These are phyloP conservation scores for Blastocladiella britannica DNA, from an alignment of 192 early-diverging fungal genomes.

Conservation along the genomic window DNA sequence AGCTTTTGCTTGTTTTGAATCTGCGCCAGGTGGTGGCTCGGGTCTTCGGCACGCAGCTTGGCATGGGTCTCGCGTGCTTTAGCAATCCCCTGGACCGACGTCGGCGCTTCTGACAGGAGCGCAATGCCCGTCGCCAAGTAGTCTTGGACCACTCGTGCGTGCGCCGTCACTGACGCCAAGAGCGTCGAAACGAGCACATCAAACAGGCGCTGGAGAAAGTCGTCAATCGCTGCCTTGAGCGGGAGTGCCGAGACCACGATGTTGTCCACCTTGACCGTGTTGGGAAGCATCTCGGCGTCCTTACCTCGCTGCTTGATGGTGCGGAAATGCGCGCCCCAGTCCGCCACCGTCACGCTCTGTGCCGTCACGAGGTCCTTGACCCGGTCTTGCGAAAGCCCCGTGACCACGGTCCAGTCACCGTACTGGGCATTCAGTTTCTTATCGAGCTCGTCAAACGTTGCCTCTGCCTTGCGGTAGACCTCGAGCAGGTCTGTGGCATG, in stretches of 20 bases:
- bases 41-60: constrained; percentile 77
- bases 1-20: constrained; percentile 60
- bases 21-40: constrained; percentile 64
- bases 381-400: background rate
- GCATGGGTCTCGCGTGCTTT: constrained; percentile 50
- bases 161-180: constrained; percentile 11
- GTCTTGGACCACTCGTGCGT: constrained; percentile 20
- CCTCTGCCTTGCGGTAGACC: constrained; percentile 28
- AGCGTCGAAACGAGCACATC: constrained; percentile 22
- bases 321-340: constrained; percentile 31
- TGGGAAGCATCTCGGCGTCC: constrained; percentile 28
- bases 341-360: constrained; percentile 5
- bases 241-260: constrained; percentile 27
- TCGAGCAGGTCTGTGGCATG: constrained; percentile 17
- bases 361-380: background rate
- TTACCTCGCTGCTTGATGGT: constrained; percentile 34
- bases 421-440: constrained; percentile 7
- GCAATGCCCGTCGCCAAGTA: constrained; percentile 25
- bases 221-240: constrained; percentile 35
- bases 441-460: constrained; percentile 23
- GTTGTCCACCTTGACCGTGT: constrained; percentile 24
- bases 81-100: background rate
- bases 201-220: constrained; percentile 33
- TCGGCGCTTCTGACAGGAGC: constrained; percentile 12
- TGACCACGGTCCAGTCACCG: constrained; percentile 28